Base-by-base conservation (phyloP, 2,329 filamentous ascomycete genomes). In the Pseudocercospora fuligena region DNA sequence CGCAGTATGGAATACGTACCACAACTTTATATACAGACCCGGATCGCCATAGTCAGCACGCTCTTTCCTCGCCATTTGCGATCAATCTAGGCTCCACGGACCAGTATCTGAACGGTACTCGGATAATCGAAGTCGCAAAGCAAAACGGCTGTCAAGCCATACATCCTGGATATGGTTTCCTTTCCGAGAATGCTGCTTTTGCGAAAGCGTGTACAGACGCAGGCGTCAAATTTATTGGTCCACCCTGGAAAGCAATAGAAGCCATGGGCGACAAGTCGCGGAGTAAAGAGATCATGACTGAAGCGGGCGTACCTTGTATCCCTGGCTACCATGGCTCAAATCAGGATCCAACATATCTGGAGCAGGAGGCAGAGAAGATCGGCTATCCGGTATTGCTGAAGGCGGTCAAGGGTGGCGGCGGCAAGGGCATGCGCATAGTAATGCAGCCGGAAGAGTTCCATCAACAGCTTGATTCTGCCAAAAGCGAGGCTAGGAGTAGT, bases 1-100 rank as follows among this genome's bases (percentile, higher is more conserved):
- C 92, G 60, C 88, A 91, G 70, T 91, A 97, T 77, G 94, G 95
- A 65, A 97, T 99, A 76, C 89, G 90, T 69, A 97, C 94, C 19
- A 97, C 94, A 0, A 97, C 94, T 0, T 87, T 99, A 66, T 99
- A 97, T 81, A 99, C 95, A 7, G 92, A 97, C 72, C 92, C 94
- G 46, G 95, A 99, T 79, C 90, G 92, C 65, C 85, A 84, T 69
- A 90, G 93, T 31, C 95, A 97, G 80, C 95, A 99, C 83, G 93
- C 94, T 33, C 84, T 93, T 65, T 91, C 90, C 73, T 94, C 93
- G 27, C 91, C 92, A 1, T 92, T 92, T 78, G 90, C 94, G 27
- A 87, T 97, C 57, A 93, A 93, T 69, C 87, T 99, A 11, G 94
- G 94, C 23, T 88, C 90, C 7, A 88, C 93, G 16, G 90, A 90